phyloP scores from a whole-genome alignment of 805 yeast species.

The Millerozyma miso region DNA sequence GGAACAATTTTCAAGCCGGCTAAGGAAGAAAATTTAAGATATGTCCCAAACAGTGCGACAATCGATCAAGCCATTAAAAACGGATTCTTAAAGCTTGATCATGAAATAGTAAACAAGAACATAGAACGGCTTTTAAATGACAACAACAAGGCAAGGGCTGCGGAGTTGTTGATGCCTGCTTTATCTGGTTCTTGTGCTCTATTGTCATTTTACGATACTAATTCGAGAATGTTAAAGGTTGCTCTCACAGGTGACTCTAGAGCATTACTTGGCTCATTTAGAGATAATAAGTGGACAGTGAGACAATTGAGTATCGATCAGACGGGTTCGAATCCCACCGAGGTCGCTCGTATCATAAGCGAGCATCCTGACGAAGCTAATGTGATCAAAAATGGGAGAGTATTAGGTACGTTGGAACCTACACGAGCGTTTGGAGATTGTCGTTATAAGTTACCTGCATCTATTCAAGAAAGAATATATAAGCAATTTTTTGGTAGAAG shows the following conservation, averaged over 20 bases:
- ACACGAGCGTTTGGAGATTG: slow-evolving; percentile 97
- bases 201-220: slow-evolving; percentile 80
- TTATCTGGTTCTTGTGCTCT: slow-evolving; percentile 93
- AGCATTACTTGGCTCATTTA: slow-evolving; percentile 76
- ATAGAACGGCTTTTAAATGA: slow-evolving; percentile 64
- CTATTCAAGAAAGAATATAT: slow-evolving; percentile 69
- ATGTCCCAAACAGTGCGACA: slow-evolving; percentile 61
- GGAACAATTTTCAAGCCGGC: slow-evolving; percentile 58
- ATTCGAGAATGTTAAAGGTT: slow-evolving; percentile 65
- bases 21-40: slow-evolving; percentile 48
- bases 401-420: slow-evolving; percentile 91
- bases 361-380: slow-evolving; percentile 93
- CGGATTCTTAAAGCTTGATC: slow-evolving; percentile 81
- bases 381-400: slow-evolving; percentile 81
- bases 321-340: slow-evolving; percentile 87
- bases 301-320: slow-evolving; percentile 84
- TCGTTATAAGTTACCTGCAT: slow-evolving; percentile 78
- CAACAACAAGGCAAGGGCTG: slow-evolving; percentile 64
- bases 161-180: slow-evolving; percentile 84
- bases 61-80: slow-evolving; percentile 76
- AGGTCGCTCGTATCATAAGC: slow-evolving; percentile 71
- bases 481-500: slow-evolving; percentile 77
- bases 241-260: slow-evolving; percentile 97
- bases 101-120: slow-evolving; percentile 76
- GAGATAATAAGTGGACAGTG: slow-evolving; percentile 80